A percentile compares a stretch with the other conserved stretches of the same genome.
phyloP scores from a whole-genome alignment of 202 grass and related monocot genomes.

The Alloteropsis angusta region DNA sequence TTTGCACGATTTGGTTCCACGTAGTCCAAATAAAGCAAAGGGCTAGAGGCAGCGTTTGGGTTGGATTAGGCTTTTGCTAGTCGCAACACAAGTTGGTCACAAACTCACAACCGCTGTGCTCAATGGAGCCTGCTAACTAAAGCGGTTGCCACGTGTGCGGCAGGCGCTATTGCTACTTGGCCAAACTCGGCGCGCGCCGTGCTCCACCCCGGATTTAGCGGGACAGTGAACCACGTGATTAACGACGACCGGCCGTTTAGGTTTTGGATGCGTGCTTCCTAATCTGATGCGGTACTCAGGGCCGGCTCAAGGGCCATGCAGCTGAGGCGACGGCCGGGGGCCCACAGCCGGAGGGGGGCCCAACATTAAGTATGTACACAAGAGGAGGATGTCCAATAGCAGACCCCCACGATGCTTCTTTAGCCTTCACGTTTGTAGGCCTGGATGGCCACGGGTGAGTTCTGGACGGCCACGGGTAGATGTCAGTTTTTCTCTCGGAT shows the following conservation, averaged over 20 bases:
- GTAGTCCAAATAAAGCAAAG: background rate
- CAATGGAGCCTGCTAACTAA: background rate
- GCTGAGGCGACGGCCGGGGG: too few species aligned
- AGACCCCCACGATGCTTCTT: too few species aligned
- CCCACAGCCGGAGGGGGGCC: too few species aligned
- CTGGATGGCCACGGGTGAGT: too few species aligned
- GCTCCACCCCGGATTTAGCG: background rate
- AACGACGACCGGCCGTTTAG: background rate
- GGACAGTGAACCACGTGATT: background rate
- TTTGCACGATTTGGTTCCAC: background rate
- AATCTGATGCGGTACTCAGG: too few species aligned
- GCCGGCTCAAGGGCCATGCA: too few species aligned
- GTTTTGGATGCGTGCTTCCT: too few species aligned
- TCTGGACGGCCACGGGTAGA: too few species aligned
- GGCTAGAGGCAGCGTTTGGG: background rate
- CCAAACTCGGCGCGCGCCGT: conserved; percentile 3
- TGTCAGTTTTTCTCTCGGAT: too few species aligned
- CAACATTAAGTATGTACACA: too few species aligned
- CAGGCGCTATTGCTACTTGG: conserved; percentile 26
- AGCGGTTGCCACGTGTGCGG: background rate
- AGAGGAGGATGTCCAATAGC: too few species aligned
- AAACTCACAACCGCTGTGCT: conserved; percentile 32
- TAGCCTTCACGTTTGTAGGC: too few species aligned
- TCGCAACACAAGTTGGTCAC: conserved; percentile 4
- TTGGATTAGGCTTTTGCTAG: conserved; percentile 24